Conservation (phyloP, 2,329 filamentous ascomycete species). For the Aspergillus ibericus region DNA sequence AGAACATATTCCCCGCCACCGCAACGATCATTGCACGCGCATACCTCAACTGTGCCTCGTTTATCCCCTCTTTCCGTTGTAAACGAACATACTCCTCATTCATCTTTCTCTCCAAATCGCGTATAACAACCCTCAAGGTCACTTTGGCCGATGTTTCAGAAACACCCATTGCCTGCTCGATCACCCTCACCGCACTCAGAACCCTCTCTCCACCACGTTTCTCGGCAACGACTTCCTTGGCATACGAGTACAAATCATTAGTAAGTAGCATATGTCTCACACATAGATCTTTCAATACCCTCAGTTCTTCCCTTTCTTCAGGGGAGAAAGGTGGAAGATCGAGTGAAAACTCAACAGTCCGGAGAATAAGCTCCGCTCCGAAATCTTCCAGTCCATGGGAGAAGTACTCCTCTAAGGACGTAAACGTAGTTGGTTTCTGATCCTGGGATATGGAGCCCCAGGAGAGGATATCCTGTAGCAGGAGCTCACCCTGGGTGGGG, state of each 20-base stretch:
- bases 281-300: slow-evolving; percentile 4
- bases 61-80: not conserved
- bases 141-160: slow-evolving; percentile 1
- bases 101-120: slow-evolving; percentile 13
- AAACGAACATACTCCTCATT: slow-evolving; percentile 10
- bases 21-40: slow-evolving; percentile 9
- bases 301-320: not conserved
- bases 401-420: slow-evolving; percentile 10
- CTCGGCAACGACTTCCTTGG: slow-evolving; percentile 13
- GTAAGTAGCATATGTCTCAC: slow-evolving; percentile 14
- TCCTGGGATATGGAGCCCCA: slow-evolving; percentile 5
- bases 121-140: slow-evolving; percentile 5
- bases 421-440: not conserved
- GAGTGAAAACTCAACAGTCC: slow-evolving; percentile 11
- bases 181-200: slow-evolving; percentile 13
- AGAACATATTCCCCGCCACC: slow-evolving; percentile 18
- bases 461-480: slow-evolving; percentile 9
- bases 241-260: slow-evolving; percentile 20
- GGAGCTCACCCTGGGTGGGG: not conserved
- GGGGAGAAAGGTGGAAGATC: not conserved
- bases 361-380: slow-evolving; percentile 10
- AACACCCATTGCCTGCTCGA: slow-evolving; percentile 6
- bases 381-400: slow-evolving; percentile 6
- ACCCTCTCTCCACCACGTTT: not conserved
- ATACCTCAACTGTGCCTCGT: slow-evolving; percentile 1